Evolutionary conservation across 805 yeast genomes (phyloP).

Genomic region (Metschnikowia arizonensis): DNA sequence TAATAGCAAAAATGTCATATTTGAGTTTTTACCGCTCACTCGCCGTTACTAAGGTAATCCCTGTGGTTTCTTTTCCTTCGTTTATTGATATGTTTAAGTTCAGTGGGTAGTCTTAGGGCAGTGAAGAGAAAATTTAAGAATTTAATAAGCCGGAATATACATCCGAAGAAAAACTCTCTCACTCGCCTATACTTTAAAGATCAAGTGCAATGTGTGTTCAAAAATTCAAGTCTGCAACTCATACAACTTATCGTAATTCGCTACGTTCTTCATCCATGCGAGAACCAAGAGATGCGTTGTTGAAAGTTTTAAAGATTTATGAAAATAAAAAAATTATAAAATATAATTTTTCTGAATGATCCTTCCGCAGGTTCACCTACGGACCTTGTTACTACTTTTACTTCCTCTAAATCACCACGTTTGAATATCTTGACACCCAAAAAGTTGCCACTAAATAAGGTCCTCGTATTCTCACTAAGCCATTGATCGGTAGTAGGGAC

Average conservation of each 20-base stretch:
- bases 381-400: too few relatives aligned
- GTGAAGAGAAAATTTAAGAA: not conserved
- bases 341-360: too few relatives aligned
- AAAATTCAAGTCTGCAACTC: constrained; percentile 39
- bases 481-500: too few relatives aligned
- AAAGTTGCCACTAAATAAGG: too few relatives aligned
- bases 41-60: constrained; percentile 45
- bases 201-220: constrained; percentile 43
- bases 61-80: constrained; percentile 46
- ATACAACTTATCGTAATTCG: constrained; percentile 24
- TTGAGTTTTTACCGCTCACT: constrained; percentile 38
- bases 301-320: too few relatives aligned
- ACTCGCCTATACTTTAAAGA: not conserved
- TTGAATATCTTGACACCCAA: too few relatives aligned
- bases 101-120: constrained; percentile 36
- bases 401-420: too few relatives aligned
- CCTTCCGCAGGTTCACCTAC: too few relatives aligned
- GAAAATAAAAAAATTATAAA: too few relatives aligned
- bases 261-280: too few relatives aligned
- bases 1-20: constrained; percentile 32
- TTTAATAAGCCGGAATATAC: not conserved
- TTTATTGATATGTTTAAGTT: constrained; percentile 44
- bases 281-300: too few relatives aligned
- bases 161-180: not conserved
- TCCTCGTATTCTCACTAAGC: too few relatives aligned